These are phyloP conservation scores for Chaetomium cochliodes DNA, from an alignment of 495 filamentous ascomycete species.

Conservation along the genomic window DNA sequence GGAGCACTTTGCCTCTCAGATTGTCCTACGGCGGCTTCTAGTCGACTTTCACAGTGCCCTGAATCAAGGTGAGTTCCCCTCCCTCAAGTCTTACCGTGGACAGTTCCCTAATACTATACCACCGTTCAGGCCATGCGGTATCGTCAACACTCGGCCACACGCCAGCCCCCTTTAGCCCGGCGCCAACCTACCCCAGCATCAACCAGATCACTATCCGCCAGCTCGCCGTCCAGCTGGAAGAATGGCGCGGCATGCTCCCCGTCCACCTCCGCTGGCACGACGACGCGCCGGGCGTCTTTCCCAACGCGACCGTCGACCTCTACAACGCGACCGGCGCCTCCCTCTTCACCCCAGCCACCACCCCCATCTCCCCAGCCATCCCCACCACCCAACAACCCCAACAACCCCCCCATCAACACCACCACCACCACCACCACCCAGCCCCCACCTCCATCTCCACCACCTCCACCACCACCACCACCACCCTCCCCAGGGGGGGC, in stretches of 20 bases:
- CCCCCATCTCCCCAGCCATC: constrained; percentile 21
- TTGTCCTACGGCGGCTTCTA: constrained; percentile 54
- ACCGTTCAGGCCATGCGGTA: background rate
- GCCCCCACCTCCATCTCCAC: background rate
- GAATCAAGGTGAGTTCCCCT: constrained; percentile 45
- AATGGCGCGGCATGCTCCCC: constrained; percentile 57
- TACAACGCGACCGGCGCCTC: constrained; percentile 25
- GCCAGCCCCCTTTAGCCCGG: constrained; percentile 16
- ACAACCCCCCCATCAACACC: background rate
- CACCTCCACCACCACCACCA: too few species aligned
- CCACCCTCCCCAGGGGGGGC: too few species aligned
- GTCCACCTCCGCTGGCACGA: constrained; percentile 54
- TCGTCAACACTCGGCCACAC: background rate
- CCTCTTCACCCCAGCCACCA: constrained; percentile 23
- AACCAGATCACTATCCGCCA: constrained; percentile 44
- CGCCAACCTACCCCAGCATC: constrained; percentile 2
- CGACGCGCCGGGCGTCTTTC: constrained; percentile 47
- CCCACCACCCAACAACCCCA: background rate
- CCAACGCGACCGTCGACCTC: constrained; percentile 27
- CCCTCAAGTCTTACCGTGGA: background rate
- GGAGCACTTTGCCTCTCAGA: constrained; percentile 57
- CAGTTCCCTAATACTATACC: too few species aligned
- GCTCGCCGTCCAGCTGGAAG: constrained; percentile 50
- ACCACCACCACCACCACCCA: background rate
- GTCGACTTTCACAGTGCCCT: constrained; percentile 51